phyloP scores from a whole-genome alignment of 2,329 filamentous ascomycete genomes.

The Talaromyces sp. region DNA sequence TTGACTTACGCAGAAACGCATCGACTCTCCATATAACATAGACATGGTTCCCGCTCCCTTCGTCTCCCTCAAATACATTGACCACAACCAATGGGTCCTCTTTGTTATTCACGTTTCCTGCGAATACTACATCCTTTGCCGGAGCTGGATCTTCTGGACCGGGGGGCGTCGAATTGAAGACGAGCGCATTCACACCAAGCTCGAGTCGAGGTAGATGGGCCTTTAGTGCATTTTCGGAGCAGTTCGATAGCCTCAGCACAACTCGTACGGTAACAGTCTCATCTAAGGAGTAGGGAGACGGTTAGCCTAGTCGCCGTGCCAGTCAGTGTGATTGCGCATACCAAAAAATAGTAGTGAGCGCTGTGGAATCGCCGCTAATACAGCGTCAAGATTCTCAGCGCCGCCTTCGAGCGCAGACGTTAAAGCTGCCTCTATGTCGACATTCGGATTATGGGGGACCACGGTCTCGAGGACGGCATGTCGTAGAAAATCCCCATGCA shows the following conservation, averaged over 20 bases:
- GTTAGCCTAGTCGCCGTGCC: background rate
- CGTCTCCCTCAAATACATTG: conserved; percentile 43
- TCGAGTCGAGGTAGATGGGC: conserved; percentile 50
- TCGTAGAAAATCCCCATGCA: conserved; percentile 42
- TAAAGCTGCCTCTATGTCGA: conserved; percentile 43
- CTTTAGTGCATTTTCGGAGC: conserved; percentile 50
- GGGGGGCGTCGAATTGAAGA: conserved; percentile 41
- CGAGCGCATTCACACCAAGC: conserved; percentile 53
- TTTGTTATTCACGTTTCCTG: conserved; percentile 37
- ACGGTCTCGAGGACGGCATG: conserved; percentile 46
- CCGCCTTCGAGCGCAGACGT: conserved; percentile 46
- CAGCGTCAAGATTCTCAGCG: conserved; percentile 44
- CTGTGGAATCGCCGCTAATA: conserved; percentile 51
- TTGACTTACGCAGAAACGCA: conserved; percentile 41
- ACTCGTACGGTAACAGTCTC: conserved; percentile 54
- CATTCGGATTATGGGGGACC: conserved; percentile 42
- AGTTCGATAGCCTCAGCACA: conserved; percentile 52
- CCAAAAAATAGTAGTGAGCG: conserved; percentile 55
- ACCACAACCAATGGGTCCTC: conserved; percentile 48
- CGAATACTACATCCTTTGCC: conserved; percentile 45
- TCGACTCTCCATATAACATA: conserved; percentile 48
- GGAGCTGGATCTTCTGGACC: conserved; percentile 41
- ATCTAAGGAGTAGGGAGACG: conserved; percentile 55
- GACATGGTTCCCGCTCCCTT: conserved; percentile 40
- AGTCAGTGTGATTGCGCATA: conserved; percentile 26